These are phyloP conservation scores for Alternaria sp. DNA, from an alignment of 2,329 filamentous ascomycete genomes.

Conservation along the genomic window DNA sequence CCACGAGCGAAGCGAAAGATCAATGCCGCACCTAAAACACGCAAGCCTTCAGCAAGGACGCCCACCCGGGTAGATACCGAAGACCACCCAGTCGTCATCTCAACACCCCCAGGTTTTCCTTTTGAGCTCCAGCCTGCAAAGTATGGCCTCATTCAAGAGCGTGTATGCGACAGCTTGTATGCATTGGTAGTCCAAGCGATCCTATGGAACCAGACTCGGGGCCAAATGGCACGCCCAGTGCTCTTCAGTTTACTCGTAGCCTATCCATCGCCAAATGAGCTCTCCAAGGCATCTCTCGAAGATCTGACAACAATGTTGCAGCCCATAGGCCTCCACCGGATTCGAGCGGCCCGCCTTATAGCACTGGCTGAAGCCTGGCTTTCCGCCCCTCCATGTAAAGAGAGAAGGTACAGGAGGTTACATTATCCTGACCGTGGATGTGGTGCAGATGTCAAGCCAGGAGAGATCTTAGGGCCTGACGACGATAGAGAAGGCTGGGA, in stretches of 20 bases:
- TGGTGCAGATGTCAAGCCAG: conserved; percentile 51
- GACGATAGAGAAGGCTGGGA: conserved; percentile 69
- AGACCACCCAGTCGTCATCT: conserved; percentile 16
- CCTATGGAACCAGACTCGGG: conserved; percentile 82
- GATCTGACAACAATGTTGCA: conserved; percentile 30
- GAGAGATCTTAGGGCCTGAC: conserved; percentile 46
- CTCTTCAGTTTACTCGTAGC: conserved; percentile 71
- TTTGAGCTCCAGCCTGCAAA: conserved; percentile 30
- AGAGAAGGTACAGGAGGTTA: conserved; percentile 62
- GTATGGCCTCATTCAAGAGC: conserved; percentile 87
- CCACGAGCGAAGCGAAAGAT: background rate
- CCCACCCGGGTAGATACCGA: conserved; percentile 13
- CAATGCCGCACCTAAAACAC: conserved; percentile 8
- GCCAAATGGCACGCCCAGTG: conserved; percentile 74
- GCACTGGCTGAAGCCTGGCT: conserved; percentile 74
- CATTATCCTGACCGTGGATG: conserved; percentile 46
- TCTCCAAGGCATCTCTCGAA: conserved; percentile 54
- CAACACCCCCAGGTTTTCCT: conserved; percentile 23
- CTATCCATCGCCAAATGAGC: conserved; percentile 70
- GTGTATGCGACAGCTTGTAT: conserved; percentile 76
- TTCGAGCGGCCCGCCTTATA: conserved; percentile 70
- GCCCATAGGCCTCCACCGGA: conserved; percentile 37
- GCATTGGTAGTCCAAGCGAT: conserved; percentile 81
- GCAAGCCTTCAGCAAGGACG: background rate
- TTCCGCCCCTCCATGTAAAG: conserved; percentile 64